Percentiles rank a stretch among this genome's conserved stretches.
These are phyloP conservation scores for Skeletonema marinoi DNA, from an alignment of 108 stramenopile genomes.

Conservation along the genomic window DNA sequence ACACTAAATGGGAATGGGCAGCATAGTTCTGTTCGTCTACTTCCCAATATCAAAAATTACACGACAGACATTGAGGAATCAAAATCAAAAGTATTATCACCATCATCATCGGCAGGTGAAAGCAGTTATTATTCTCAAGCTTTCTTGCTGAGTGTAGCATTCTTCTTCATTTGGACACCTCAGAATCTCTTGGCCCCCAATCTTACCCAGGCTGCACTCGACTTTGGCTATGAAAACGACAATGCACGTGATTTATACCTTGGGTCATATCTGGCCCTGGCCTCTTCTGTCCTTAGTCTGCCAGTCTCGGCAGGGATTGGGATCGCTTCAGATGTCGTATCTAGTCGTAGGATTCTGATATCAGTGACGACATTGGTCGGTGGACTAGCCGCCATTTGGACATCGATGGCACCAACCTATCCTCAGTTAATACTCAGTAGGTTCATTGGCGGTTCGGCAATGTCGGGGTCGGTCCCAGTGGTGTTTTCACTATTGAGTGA, in stretches of 20 bases:
- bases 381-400: slow-evolving; percentile 44
- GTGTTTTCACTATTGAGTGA: slow-evolving; percentile 75
- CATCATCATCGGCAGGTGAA: slow-evolving; percentile 26
- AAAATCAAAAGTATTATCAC: background rate
- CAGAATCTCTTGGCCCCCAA: slow-evolving; percentile 79
- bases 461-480: slow-evolving; percentile 70
- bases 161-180: slow-evolving; percentile 67
- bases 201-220: slow-evolving; percentile 63
- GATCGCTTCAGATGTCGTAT: slow-evolving; percentile 63
- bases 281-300: slow-evolving; percentile 64
- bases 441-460: slow-evolving; percentile 62
- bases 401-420: slow-evolving; percentile 48
- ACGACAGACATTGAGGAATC: background rate
- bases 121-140: slow-evolving; percentile 62
- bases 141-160: slow-evolving; percentile 62
- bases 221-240: slow-evolving; percentile 39
- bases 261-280: slow-evolving; percentile 63
- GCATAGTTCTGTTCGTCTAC: background rate
- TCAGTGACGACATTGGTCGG: slow-evolving; percentile 49
- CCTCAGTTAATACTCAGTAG: slow-evolving; percentile 48
- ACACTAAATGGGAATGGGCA: background rate
- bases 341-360: slow-evolving; percentile 58
- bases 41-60: slow-evolving; percentile 1
- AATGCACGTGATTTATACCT: slow-evolving; percentile 69
- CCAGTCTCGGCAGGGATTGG: slow-evolving; percentile 66